Evolutionary conservation across 345 rosid genomes (phyloP), one percentile per base, ranked within the genome.

Genomic region (Microcos paniculata): DNA sequence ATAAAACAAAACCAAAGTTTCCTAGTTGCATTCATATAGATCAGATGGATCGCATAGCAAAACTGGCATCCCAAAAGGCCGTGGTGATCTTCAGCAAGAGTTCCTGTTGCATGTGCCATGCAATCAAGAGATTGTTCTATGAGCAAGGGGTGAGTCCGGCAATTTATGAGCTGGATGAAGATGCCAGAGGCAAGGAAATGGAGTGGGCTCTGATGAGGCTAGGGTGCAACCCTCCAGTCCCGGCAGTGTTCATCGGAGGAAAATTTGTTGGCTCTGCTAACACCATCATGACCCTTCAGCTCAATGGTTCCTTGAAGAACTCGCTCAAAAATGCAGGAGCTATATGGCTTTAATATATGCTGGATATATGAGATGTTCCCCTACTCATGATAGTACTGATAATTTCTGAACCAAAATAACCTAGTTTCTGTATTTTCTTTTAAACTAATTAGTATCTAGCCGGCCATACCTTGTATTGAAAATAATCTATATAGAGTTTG

Each of bases 11-110:
- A 57, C 3, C 33, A 23, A 52, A 52, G 19, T 19, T 18, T n/a
- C 23, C n/a, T 51, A 53, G 24, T n/a, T 53, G 2, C 2, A 8
- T n/a, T 53, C 16, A 26, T 14, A 18, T 35, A 35, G 68, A 62
- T 62, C 24, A 28, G 8, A 95, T 95, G 99, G 99, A 95, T 76
- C 78, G 88, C 21, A 88, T 95, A 11, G 85, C 84, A 19, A 95
- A 83, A 77, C 74, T 95, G 77, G 94, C 92, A 16, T 87, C 97
- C 1, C 96, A 91, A 64, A 95, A 88, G 85, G 97, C 97, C n/a
- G 98, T 95, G 85, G 98, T 95, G 88, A 95, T 93, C 57, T 95
- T 93, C 89, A 93, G 98, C 88, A 93, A 91, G 89, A 93, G 93
- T 72, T 81, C 97, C 0, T 95, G 98, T 80, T 90, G 93, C 85